These are phyloP conservation scores for Aspergillus sp. DNA, from an alignment of 2,329 filamentous ascomycete species.

Conservation along the genomic window DNA sequence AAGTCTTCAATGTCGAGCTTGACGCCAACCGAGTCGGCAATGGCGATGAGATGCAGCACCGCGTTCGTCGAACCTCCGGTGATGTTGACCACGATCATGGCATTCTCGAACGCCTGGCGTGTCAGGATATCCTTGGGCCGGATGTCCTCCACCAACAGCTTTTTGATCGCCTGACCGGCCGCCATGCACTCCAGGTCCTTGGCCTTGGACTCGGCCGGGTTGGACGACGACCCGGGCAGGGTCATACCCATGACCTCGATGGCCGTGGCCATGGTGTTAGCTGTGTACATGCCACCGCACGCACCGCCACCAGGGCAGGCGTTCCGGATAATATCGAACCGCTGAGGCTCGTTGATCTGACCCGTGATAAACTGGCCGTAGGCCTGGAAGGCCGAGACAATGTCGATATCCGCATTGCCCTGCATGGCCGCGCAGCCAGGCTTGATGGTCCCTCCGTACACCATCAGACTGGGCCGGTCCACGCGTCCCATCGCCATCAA, in stretches of 20 bases:
- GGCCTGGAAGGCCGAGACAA: constrained; percentile 94
- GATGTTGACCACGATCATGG: constrained; percentile 74
- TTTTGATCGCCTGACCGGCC: constrained; percentile 65
- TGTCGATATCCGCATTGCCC: constrained; percentile 70
- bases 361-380: constrained; percentile 92
- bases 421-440: constrained; percentile 76
- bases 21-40: constrained; percentile 71
- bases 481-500: constrained; percentile 89
- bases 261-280: constrained; percentile 61
- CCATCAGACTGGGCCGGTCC: constrained; percentile 92
- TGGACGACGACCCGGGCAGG: constrained; percentile 72
- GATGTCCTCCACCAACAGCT: constrained; percentile 67
- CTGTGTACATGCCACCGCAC: constrained; percentile 73
- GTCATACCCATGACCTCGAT: constrained; percentile 67
- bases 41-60: constrained; percentile 75
- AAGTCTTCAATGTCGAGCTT: constrained; percentile 81
- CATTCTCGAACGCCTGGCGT: constrained; percentile 72
- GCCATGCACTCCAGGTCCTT: constrained; percentile 66
- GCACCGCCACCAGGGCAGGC: constrained; percentile 64
- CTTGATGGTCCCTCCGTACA: constrained; percentile 91
- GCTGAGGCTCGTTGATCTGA: constrained; percentile 80
- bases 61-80: constrained; percentile 81
- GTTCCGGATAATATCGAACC: constrained; percentile 58
- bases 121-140: constrained; percentile 71
- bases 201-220: constrained; percentile 62